Evolutionary conservation across 768 basidiomycete genomes (phyloP), one percentile per base, ranked within the genome.

Genomic region (Arthromyces matolae): DNA sequence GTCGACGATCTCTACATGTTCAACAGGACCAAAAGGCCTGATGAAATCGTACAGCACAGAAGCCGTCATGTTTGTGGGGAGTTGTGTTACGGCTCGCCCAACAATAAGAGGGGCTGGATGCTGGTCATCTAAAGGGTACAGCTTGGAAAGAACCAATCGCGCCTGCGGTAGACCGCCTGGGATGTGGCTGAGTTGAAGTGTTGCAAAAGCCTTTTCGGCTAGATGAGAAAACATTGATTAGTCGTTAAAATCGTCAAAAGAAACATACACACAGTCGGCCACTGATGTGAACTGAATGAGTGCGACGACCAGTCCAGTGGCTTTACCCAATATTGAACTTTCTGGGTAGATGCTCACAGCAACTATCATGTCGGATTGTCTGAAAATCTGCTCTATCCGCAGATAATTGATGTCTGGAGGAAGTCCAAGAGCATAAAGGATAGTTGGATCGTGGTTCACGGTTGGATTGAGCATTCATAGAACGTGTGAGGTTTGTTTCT

Each of bases 401-500:
- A 42, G 29, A 5, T 42, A n/a, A 22, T n/a, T 42, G 41, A 42
- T 42, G 32, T 22, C 23, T 1, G 29, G 28, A 20, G 41, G 41
- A 28, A 31, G 41, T 29, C 32, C 22, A 9, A 29, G 29, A 9
- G 41, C 41, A 31, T 31, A 42, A 22, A 42, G 41, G 32, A 31
- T 22, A n/a, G 41, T 31, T 4, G 34, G 14, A 49, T 23, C 39
- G 32, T 20, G 16, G 12, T 4, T 18, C 18, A 49, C 45, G 43
- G 44, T 42, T 20, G 40, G n/a, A n/a, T n/a, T n/a, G n/a, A n/a
- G n/a, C n/a, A n/a, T n/a, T n/a, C n/a, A n/a, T n/a, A n/a, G n/a
- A 18, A 71, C 54, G 2, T 71, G 77, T 8, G 81, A 82, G 68
- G 84, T 80, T 41, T 41, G 35, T 51, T 45, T 50, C 39, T 1